These are phyloP conservation scores for Colletotrichum liaoningense DNA, from an alignment of 2,329 filamentous ascomycete species.

Conservation along the genomic window DNA sequence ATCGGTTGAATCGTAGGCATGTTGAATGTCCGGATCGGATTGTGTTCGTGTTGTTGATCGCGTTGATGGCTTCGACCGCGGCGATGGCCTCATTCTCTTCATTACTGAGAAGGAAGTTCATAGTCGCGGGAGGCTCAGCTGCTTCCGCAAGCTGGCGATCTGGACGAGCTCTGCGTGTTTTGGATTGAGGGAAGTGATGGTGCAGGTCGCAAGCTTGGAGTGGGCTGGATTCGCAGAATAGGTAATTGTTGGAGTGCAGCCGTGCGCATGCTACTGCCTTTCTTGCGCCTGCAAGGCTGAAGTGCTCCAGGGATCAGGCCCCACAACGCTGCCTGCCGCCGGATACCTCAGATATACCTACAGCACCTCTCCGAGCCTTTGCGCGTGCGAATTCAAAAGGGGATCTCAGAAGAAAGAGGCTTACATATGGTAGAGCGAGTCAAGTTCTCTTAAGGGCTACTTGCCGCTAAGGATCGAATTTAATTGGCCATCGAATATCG, in stretches of 20 bases:
- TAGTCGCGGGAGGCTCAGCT: slow-evolving; percentile 41
- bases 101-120: slow-evolving; percentile 72
- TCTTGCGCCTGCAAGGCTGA: slow-evolving; percentile 48
- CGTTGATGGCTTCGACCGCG: slow-evolving; percentile 36
- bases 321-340: background rate
- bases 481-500: too few relatives aligned
- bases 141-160: background rate
- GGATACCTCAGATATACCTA: background rate
- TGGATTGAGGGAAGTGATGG: background rate
- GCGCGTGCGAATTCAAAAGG: background rate
- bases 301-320: slow-evolving; percentile 12
- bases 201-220: background rate
- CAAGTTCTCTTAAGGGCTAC: too few relatives aligned
- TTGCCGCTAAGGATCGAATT: too few relatives aligned
- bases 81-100: slow-evolving; percentile 47
- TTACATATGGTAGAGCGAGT: background rate
- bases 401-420: background rate
- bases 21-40: slow-evolving; percentile 79
- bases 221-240: slow-evolving; percentile 7
- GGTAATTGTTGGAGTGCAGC: slow-evolving; percentile 6
- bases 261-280: slow-evolving; percentile 18
- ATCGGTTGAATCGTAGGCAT: slow-evolving; percentile 88
- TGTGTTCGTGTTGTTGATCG: slow-evolving; percentile 79
- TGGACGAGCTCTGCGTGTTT: background rate
- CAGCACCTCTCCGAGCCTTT: background rate